phyloP scores from a whole-genome alignment of 495 filamentous ascomycete species.

The Aspergillus cavernicola region DNA sequence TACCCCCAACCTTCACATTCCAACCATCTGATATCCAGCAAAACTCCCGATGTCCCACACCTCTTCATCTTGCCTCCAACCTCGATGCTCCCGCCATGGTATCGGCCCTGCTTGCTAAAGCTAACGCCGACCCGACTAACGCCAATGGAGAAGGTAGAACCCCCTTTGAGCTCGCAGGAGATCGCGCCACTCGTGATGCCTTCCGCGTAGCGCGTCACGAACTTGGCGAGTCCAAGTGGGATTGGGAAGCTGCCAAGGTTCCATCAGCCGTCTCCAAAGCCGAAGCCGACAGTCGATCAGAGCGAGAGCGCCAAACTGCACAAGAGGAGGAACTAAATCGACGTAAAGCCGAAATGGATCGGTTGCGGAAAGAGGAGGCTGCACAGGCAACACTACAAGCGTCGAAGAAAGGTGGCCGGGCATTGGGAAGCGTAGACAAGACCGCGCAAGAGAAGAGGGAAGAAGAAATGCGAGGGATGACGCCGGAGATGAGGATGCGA shows the following conservation, averaged over 20 bases:
- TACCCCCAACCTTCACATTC: constrained; percentile 69
- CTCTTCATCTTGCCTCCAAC: constrained; percentile 80
- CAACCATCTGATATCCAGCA: constrained; percentile 61
- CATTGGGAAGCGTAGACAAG: constrained; percentile 55
- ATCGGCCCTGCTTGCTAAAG: constrained; percentile 70
- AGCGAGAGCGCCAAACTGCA: constrained; percentile 55
- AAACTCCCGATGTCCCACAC: constrained; percentile 80
- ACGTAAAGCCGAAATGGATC: constrained; percentile 58
- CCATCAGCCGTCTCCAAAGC: constrained; percentile 63
- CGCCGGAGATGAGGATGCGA: constrained; percentile 73
- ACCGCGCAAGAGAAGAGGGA: constrained; percentile 71
- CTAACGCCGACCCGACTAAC: constrained; percentile 66
- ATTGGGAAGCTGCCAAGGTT: constrained; percentile 74
- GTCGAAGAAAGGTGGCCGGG: constrained; percentile 42
- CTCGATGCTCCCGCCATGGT: constrained; percentile 72
- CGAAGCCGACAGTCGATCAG: constrained; percentile 63
- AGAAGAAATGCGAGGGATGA: constrained; percentile 80
- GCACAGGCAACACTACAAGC: constrained; percentile 42
- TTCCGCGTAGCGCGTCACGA: constrained; percentile 84
- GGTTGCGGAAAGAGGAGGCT: constrained; percentile 64
- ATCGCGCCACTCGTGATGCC: constrained; percentile 81
- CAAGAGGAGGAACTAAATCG: constrained; percentile 55
- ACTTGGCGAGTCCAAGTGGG: constrained; percentile 71
- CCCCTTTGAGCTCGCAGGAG: constrained; percentile 81
- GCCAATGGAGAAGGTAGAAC: constrained; percentile 65